phyloP scores from a whole-genome alignment of 2,329 filamentous ascomycete genomes.

The Hypocreales sp. region DNA sequence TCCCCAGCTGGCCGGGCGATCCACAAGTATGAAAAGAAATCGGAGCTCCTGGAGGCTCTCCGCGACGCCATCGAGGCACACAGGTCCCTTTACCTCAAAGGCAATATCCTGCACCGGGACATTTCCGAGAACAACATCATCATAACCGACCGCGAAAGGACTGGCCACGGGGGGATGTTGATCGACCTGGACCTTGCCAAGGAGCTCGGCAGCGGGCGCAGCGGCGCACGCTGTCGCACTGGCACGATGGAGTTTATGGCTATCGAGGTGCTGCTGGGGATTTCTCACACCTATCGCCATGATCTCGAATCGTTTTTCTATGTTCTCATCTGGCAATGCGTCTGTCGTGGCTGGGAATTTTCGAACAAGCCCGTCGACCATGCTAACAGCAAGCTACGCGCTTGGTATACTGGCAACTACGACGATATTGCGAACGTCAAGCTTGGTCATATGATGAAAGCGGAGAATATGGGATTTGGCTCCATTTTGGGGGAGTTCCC shows the following conservation, averaged over 20 bases:
- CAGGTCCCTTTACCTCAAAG: too few relatives aligned
- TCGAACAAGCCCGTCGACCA: neutral
- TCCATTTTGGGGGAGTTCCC: conserved; percentile 1
- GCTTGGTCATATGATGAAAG: neutral
- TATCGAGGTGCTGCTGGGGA: too few relatives aligned
- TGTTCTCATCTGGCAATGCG: too few relatives aligned
- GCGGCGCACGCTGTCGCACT: neutral
- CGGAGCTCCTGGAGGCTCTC: too few relatives aligned
- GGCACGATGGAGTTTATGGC: conserved; percentile 1
- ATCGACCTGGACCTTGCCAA: conserved; percentile 1
- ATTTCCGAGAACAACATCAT: conserved; percentile 3
- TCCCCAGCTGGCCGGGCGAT: too few relatives aligned
- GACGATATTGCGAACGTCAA: neutral
- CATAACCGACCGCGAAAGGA: neutral
- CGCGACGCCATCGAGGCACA: too few relatives aligned
- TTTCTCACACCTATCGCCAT: too few relatives aligned
- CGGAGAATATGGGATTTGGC: neutral
- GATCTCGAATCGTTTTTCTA: too few relatives aligned
- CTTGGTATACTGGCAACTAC: conserved; percentile 1
- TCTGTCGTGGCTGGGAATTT: neutral
- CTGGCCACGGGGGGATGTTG: neutral
- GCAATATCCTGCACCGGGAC: conserved; percentile 1
- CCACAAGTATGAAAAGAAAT: too few relatives aligned
- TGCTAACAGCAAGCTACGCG: neutral
- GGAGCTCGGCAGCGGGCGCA: conserved; percentile 1